A percentile compares a stretch with the other conserved stretches of the same genome.
Conservation (phyloP, 208 protist genomes). For the Endotrypanum monterogeii region DNA sequence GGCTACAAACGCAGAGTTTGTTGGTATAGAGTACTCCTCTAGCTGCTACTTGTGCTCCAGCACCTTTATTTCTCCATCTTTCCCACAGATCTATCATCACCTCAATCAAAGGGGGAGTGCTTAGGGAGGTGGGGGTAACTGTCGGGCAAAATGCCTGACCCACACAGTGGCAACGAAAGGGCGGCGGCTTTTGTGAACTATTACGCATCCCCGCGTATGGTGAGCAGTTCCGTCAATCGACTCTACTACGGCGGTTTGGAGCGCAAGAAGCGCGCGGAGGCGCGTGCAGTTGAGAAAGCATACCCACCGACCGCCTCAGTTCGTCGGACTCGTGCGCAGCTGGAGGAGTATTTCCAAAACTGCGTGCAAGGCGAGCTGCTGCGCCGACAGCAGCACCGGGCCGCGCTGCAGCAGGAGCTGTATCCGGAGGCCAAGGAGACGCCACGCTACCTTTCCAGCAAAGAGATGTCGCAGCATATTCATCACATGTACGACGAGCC, state of each 20-base stretch:
- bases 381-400: slow-evolving; percentile 66
- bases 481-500: slow-evolving; percentile 72
- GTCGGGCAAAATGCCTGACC: slow-evolving; percentile 55
- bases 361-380: slow-evolving; percentile 71
- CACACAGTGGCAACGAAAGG: slow-evolving; percentile 65
- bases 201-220: slow-evolving; percentile 76
- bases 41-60: too few relatives aligned
- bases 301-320: slow-evolving; percentile 46
- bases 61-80: neutral
- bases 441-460: slow-evolving; percentile 23
- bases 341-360: slow-evolving; percentile 63
- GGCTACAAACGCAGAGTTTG: neutral
- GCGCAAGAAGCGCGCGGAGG: slow-evolving; percentile 42
- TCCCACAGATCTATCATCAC: neutral
- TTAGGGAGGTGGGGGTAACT: neutral
- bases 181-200: slow-evolving; percentile 76
- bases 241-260: slow-evolving; percentile 62
- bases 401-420: slow-evolving; percentile 60
- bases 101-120: too few relatives aligned
- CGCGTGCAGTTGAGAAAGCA: slow-evolving; percentile 42
- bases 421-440: slow-evolving; percentile 40
- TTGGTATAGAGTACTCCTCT: neutral
- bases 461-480: slow-evolving; percentile 55
- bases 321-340: slow-evolving; percentile 58
- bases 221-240: slow-evolving; percentile 66